Base-by-base conservation (phyloP, 1,139 yeast species). In the Yamadazyma oceani region DNA sequence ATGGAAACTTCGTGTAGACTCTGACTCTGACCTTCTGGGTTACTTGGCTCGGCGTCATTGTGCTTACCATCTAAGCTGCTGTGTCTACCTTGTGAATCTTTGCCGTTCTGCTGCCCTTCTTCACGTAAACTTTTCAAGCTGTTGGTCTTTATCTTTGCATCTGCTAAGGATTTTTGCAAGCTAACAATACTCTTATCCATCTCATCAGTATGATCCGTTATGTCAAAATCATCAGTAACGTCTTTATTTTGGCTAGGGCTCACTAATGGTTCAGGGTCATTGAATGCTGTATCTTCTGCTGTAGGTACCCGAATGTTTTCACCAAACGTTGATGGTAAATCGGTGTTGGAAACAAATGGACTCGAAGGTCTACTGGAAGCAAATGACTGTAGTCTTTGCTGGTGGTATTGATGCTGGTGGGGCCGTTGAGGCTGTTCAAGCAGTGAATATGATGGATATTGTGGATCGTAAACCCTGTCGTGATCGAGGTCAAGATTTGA, bases 321-420 rank as follows among this genome's bases (percentile, higher is more conserved):
- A 10, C n/a, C n/a, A 24, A 24, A 24, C 5, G 26, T 11, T 11
- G 30, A 17, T 6, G 24, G 30, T 37, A 39, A 11, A 5, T 48
- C 58, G 11, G 63, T 66, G 28, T 60, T 49, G 11, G 65, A 50
- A 12, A 62, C 50, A 35, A 64, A 63, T 3, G 68, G 66, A 40
- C 67, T 61, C n/a, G 67, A 62, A 4, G 39, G 40, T 16, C 44
- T 30, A 14, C 39, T 36, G 11, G 35, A 36, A 2, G 35, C 14
- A 24, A 33, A 35, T 8, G 43, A 38, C 9, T 26, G 24, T 11
- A 13, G 17, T 10, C 33, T 15, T 16, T 22, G 26, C 6, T 11
- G 12, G 11, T 16, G 16, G 19, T 15, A 17, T 16, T 16, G 30
- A 16, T 14, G 16, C 8, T 27, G 30, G 13, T 8, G 30, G 11